phyloP scores from a whole-genome alignment of 805 yeast genomes.

The Starmerella riodocensis region DNA sequence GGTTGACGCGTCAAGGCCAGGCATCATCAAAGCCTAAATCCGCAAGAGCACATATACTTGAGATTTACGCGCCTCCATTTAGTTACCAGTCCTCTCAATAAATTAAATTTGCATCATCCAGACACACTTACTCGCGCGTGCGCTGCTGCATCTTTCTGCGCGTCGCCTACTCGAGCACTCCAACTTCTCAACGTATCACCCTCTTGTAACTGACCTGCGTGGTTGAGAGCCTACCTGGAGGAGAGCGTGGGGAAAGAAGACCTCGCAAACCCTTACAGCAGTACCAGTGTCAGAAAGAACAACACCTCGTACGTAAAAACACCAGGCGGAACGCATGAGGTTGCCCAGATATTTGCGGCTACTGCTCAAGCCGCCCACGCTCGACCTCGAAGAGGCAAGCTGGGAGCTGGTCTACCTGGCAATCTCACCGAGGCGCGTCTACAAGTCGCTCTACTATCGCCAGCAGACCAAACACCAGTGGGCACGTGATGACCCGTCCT shows the following conservation, averaged over 20 bases:
- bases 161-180: too few species aligned
- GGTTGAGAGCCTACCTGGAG: not conserved
- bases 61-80: too few species aligned
- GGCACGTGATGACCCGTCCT: conserved; percentile 88
- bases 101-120: not conserved
- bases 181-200: not conserved
- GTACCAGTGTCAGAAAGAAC: not conserved
- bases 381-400: conserved; percentile 82
- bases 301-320: not conserved
- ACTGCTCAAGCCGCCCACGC: conserved; percentile 57
- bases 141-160: too few species aligned
- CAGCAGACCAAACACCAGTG: conserved; percentile 66
- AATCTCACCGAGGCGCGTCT: conserved; percentile 66
- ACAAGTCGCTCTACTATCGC: conserved; percentile 67
- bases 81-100: not conserved
- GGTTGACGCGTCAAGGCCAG: too few species aligned
- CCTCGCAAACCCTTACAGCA: too few species aligned
- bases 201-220: not conserved
- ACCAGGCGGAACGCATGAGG: conserved; percentile 10
- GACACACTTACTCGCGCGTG: too few species aligned
- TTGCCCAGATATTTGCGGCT: conserved; percentile 28
- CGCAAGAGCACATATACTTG: too few species aligned
- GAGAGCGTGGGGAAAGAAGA: too few species aligned
- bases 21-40: too few species aligned
- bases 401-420: conserved; percentile 79